These are phyloP conservation scores for Staphylotrichum longicolle DNA, from an alignment of 495 filamentous ascomycete species.

Conservation along the genomic window DNA sequence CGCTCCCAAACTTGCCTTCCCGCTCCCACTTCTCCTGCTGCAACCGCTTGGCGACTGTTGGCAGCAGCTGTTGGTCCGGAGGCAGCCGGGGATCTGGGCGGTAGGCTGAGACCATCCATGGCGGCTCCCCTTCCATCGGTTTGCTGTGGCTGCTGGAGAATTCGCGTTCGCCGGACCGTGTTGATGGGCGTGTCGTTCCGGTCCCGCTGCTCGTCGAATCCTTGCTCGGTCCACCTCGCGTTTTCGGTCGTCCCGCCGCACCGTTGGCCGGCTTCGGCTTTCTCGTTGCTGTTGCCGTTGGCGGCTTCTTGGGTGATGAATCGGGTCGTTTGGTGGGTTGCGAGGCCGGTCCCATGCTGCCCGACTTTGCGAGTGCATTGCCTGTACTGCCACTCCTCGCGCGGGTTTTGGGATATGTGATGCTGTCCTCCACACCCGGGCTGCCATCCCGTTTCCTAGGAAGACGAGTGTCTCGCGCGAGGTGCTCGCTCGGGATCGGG, in stretches of 20 bases:
- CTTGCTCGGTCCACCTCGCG: conserved; percentile 54
- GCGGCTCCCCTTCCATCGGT: conserved; percentile 88
- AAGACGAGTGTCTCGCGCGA: conserved; percentile 69
- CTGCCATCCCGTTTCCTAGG: conserved; percentile 60
- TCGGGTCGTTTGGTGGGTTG: conserved; percentile 49
- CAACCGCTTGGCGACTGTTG: conserved; percentile 86
- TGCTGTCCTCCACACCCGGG: conserved; percentile 59
- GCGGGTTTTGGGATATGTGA: conserved; percentile 57
- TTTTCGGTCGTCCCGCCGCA: conserved; percentile 57
- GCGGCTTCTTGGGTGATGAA: conserved; percentile 47
- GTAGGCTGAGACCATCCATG: conserved; percentile 93
- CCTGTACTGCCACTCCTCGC: conserved; percentile 70
- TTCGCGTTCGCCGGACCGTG: conserved; percentile 51
- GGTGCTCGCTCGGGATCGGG: conserved; percentile 66
- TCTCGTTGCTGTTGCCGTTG: conserved; percentile 30
- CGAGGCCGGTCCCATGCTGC: conserved; percentile 38
- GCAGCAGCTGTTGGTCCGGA: conserved; percentile 91
- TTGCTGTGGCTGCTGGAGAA: conserved; percentile 50
- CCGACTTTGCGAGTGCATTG: conserved; percentile 53
- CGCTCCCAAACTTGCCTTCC: conserved; percentile 76
- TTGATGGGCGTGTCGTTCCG: conserved; percentile 50
- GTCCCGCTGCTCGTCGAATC: conserved; percentile 51
- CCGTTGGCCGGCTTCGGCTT: conserved; percentile 45
- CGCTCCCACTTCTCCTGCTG: conserved; percentile 94
- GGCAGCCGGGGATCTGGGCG: conserved; percentile 93